Evolutionary conservation across 2,329 filamentous ascomycete species (phyloP), one percentile per base, ranked within the genome.

Genomic region (Daldinia sp.): DNA sequence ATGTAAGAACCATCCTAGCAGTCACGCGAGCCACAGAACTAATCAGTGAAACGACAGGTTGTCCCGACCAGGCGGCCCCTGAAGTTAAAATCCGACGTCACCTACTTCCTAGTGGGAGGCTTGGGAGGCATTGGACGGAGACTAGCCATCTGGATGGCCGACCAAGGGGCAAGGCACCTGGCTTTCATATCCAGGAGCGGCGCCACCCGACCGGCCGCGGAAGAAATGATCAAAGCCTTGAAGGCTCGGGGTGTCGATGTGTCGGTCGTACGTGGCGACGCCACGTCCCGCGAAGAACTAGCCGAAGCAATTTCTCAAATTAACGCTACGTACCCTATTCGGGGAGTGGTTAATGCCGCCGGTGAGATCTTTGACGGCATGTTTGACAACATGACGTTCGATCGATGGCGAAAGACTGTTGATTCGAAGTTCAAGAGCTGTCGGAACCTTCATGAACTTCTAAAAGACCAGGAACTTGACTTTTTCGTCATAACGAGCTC

Each of bases 401-500:
- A 57, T 4, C 41, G 48, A 15, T 68, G 60, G 33, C 30, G 12
- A 4, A 59, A 67, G 30, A 63, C 63, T 35, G 59, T 72, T 26
- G 37, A 56, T 13, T 65, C 72, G 9, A 74, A 74, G 55, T 69
- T 63, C 9, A 61, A 50, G n/a, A 69, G 71, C 0, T 68, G 71
- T 23, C 58, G 60, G 30, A 70, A 63, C 41, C 39, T 74, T 26
- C 69, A 73, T 42, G 44, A 39, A 1, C 62, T 53, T 1, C 55
- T 65, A 12, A 42, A 71, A 41, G 62, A 59, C 23, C 60, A 5
- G 48, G 59, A 5, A 46, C 72, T 82, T 2, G 80, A 82, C 71
- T 81, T 83, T 72, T 81, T 82, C 69, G 56, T 81, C 30, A 71
- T 79, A 65, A 74, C 75, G 20, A 75, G 71, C 20, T 81, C 79